phyloP scores from a whole-genome alignment of 2,329 filamentous ascomycete species.

The Nemania diffusa region DNA sequence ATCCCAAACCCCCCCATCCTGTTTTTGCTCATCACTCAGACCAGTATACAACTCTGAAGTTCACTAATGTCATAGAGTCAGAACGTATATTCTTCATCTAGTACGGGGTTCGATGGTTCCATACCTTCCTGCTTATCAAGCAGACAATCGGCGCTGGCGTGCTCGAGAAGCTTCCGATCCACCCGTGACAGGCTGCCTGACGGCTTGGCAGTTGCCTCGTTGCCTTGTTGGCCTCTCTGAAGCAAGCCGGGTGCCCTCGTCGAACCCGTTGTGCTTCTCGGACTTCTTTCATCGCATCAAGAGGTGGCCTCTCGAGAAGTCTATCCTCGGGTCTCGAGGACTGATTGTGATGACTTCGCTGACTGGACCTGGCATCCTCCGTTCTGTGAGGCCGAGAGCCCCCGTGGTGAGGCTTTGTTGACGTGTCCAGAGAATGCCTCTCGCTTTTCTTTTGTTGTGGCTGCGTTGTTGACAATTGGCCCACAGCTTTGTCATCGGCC shows the following conservation, averaged over 20 bases:
- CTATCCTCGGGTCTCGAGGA: not conserved
- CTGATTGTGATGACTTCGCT: not conserved
- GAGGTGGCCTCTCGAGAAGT: not conserved
- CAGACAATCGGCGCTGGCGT: not conserved
- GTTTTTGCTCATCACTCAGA: not conserved
- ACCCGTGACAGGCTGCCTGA: constrained; percentile 19
- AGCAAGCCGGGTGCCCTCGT: constrained; percentile 15
- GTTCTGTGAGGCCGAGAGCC: not conserved
- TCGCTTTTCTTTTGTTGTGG: not conserved
- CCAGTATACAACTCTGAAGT: constrained; percentile 1
- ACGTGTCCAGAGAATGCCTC: not conserved
- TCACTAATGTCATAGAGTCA: constrained; percentile 12
- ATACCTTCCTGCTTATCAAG: constrained; percentile 11
- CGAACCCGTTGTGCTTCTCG: constrained; percentile 14
- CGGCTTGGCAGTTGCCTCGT: constrained; percentile 34
- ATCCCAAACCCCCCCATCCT: not conserved
- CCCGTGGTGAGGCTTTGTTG: constrained; percentile 7
- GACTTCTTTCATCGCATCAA: constrained; percentile 5
- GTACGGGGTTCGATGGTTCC: not conserved
- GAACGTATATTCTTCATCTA: not conserved
- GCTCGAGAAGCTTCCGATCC: not conserved
- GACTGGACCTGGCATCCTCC: not conserved
- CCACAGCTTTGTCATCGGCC: constrained; percentile 12
- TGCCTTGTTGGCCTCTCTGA: constrained; percentile 28
- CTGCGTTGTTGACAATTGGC: not conserved